Evolutionary conservation across 768 basidiomycete genomes (phyloP).

Genomic region (Dioszegia hungarica): DNA sequence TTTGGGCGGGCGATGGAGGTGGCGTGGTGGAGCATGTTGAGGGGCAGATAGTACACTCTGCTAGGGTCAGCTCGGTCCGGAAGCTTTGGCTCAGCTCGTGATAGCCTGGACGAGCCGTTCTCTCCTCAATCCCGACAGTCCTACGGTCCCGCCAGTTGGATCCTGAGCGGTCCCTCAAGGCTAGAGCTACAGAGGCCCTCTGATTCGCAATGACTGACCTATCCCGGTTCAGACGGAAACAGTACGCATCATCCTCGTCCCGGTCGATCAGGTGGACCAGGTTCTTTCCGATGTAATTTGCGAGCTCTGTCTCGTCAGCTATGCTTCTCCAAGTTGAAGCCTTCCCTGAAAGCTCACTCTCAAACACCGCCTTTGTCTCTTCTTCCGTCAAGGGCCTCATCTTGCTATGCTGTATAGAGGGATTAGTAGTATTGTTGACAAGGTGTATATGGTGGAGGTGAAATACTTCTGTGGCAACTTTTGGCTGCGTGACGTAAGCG

Average conservation of each 20-base stretch:
- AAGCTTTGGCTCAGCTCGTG: too few relatives aligned
- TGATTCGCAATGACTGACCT: slow-evolving; percentile 55
- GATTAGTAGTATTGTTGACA: too few relatives aligned
- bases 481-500: slow-evolving; percentile 2
- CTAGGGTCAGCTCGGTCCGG: too few relatives aligned
- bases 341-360: slow-evolving; percentile 52
- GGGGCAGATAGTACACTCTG: slow-evolving; percentile 88
- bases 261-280: slow-evolving; percentile 91
- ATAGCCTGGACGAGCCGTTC: too few relatives aligned
- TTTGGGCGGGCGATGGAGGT: slow-evolving; percentile 89
- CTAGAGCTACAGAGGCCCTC: too few relatives aligned
- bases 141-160: too few relatives aligned
- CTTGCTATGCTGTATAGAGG: background rate
- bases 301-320: slow-evolving; percentile 57
- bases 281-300: slow-evolving; percentile 97
- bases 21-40: slow-evolving; percentile 84
- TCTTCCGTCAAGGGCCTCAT: slow-evolving; percentile 97
- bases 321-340: background rate
- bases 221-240: slow-evolving; percentile 91
- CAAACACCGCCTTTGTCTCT: slow-evolving; percentile 92
- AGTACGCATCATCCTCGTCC: slow-evolving; percentile 80
- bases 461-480: slow-evolving; percentile 1
- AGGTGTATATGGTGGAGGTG: background rate
- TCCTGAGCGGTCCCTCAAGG: too few relatives aligned
- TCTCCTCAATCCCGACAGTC: too few relatives aligned